Evolutionary conservation across 139 green algal genomes (phyloP).

Genomic region (Astrephomene gubernaculifera): DNA sequence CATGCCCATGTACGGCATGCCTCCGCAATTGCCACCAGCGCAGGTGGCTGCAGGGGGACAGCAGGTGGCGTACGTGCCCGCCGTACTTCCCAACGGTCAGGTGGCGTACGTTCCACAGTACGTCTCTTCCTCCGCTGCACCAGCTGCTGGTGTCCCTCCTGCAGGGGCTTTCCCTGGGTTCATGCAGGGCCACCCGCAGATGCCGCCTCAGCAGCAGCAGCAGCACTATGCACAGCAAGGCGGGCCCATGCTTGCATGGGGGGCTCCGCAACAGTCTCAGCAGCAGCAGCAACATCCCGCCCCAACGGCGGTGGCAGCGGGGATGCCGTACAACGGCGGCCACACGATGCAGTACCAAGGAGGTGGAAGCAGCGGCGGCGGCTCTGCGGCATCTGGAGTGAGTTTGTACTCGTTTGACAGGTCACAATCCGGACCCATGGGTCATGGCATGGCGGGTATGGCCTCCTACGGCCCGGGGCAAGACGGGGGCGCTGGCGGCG

Average conservation of each 20-base stretch:
- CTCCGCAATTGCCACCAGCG: not conserved
- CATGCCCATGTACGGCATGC: not conserved
- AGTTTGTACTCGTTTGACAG: constrained; percentile 34
- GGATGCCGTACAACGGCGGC: no score
- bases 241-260: constrained; percentile 13
- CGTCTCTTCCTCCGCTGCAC: not conserved
- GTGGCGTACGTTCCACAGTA: constrained; percentile 57
- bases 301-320: no score
- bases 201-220: constrained; percentile 16
- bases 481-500: not conserved
- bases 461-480: not conserved
- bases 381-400: not conserved
- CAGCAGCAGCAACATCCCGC: no score
- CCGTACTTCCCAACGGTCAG: constrained; percentile 52
- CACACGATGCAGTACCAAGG: not conserved
- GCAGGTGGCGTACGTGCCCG: constrained; percentile 48
- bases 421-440: not conserved
- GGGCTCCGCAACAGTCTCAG: no score
- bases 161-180: not conserved
- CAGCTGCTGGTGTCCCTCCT: no score
- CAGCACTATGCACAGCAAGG: not conserved
- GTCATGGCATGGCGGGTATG: not conserved
- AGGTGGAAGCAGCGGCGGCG: not conserved
- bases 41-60: not conserved
- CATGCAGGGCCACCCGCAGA: not conserved